These are phyloP conservation scores for Solanum hybrid DNA, from an alignment of 305 asterid species.

Conservation along the genomic window DNA sequence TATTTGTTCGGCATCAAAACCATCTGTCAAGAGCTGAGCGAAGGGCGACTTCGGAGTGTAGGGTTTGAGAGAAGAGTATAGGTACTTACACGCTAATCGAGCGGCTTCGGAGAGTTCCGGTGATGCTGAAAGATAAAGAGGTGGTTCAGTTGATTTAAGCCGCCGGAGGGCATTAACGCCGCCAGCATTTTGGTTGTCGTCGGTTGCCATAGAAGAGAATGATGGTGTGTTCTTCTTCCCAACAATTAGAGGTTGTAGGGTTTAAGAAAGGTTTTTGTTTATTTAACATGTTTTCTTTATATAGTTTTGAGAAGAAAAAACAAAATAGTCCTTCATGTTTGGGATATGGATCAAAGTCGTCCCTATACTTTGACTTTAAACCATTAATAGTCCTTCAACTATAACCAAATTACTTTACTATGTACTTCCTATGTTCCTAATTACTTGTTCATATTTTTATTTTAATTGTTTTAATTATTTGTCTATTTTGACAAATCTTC, in stretches of 20 bases:
- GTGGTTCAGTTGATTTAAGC: slow-evolving; percentile 49
- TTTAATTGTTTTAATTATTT: too few relatives aligned
- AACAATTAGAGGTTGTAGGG: not conserved
- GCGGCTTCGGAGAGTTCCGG: slow-evolving; percentile 56
- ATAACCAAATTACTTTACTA: not conserved
- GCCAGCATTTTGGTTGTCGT: slow-evolving; percentile 8
- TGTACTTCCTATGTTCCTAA: too few relatives aligned
- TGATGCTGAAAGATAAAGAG: slow-evolving; percentile 62
- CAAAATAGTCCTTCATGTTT: not conserved
- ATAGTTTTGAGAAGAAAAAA: not conserved
- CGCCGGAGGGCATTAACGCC: slow-evolving; percentile 47
- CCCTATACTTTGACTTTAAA: not conserved
- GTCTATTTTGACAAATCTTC: too few relatives aligned
- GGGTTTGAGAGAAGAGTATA: slow-evolving; percentile 52
- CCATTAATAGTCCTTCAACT: not conserved
- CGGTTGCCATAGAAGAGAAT: slow-evolving; percentile 7
- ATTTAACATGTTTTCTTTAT: not conserved
- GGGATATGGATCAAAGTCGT: not conserved
- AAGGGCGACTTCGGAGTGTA: slow-evolving; percentile 56
- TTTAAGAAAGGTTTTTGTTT: not conserved
- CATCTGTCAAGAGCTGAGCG: slow-evolving; percentile 43
- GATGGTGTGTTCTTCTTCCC: not conserved
- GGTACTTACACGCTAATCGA: slow-evolving; percentile 49
- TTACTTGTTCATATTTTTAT: rapidly evolving
- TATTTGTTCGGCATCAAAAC: slow-evolving; percentile 83